A percentile compares a stretch with the other conserved stretches of the same genome.
Evolutionary conservation across 495 filamentous ascomycete genomes (phyloP).

Genomic region (Achaetomiella virescens): DNA sequence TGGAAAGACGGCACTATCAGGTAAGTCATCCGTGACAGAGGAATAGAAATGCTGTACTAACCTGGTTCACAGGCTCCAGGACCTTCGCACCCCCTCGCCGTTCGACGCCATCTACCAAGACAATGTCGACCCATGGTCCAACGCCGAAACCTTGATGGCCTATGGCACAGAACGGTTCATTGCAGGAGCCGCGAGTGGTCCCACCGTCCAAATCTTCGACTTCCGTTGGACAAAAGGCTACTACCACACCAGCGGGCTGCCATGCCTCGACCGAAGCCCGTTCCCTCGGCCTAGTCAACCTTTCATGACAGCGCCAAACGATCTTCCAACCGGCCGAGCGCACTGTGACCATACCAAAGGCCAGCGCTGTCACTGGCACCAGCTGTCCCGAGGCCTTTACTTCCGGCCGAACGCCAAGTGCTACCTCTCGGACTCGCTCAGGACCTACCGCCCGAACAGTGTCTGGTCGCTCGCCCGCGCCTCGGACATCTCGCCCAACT

Average conservation of each 20-base stretch:
- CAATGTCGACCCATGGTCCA: conserved; percentile 35
- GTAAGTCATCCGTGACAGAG: conserved; percentile 3
- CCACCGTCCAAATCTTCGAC: conserved; percentile 42
- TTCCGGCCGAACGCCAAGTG: conserved; percentile 41
- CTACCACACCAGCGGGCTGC: conserved; percentile 37
- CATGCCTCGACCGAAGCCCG: conserved; percentile 29
- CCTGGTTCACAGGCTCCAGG: conserved; percentile 30
- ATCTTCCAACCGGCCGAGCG: neutral
- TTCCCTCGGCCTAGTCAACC: conserved; percentile 33
- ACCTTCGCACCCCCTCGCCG: conserved; percentile 34
- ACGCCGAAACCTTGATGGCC: conserved; percentile 36
- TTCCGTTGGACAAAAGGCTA: conserved; percentile 42
- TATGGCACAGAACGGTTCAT: conserved; percentile 41
- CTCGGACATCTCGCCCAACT: conserved; percentile 35
- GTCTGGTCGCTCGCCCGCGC: conserved; percentile 39
- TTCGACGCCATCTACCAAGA: conserved; percentile 40
- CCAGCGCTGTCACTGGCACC: conserved; percentile 37
- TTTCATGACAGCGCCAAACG: conserved; percentile 18
- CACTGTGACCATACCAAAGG: conserved; percentile 27
- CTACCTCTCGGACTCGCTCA: conserved; percentile 25
- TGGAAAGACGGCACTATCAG: conserved; percentile 43
- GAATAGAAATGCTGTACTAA: neutral
- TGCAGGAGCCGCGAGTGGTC: conserved; percentile 29
- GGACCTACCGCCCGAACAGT: conserved; percentile 14
- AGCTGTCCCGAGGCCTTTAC: conserved; percentile 32